Percentiles rank a stretch among this genome's conserved stretches.
Conservation (phyloP, 371 early-diverging fungal species). For the Catenaria anguillulae region DNA sequence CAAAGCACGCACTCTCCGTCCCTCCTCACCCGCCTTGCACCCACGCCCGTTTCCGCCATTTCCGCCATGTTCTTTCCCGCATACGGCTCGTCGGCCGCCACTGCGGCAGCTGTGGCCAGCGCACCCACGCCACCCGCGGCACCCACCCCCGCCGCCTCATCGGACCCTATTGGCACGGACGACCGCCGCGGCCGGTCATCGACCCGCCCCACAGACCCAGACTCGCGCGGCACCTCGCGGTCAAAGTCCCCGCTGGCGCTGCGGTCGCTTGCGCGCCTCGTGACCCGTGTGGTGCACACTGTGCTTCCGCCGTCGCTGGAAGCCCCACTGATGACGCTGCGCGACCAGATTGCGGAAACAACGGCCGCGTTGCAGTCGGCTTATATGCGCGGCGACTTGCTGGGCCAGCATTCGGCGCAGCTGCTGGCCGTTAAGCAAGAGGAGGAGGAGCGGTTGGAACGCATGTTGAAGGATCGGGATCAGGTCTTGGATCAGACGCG, state of each 20-base stretch:
- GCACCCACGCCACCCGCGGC: no score
- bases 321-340: neutral
- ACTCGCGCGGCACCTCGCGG: no score
- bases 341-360: neutral
- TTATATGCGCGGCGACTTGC: neutral
- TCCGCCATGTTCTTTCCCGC: no score
- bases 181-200: no score
- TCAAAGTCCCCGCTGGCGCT: neutral
- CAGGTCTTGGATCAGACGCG: neutral
- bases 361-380: neutral
- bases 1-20: no score
- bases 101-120: no score
- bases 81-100: no score
- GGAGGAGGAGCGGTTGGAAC: neutral
- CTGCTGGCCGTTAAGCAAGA: neutral
- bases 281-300: neutral
- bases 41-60: no score
- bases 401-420: neutral
- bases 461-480: neutral
- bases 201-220: no score
- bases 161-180: no score
- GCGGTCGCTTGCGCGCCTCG: neutral
- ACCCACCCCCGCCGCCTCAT: no score
- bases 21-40: no score
- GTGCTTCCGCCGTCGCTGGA: neutral